A percentile compares a stretch with the other conserved stretches of the same genome.
Evolutionary conservation across 306 rosid species (phyloP).

Genomic region (Carpinus viminea): DNA sequence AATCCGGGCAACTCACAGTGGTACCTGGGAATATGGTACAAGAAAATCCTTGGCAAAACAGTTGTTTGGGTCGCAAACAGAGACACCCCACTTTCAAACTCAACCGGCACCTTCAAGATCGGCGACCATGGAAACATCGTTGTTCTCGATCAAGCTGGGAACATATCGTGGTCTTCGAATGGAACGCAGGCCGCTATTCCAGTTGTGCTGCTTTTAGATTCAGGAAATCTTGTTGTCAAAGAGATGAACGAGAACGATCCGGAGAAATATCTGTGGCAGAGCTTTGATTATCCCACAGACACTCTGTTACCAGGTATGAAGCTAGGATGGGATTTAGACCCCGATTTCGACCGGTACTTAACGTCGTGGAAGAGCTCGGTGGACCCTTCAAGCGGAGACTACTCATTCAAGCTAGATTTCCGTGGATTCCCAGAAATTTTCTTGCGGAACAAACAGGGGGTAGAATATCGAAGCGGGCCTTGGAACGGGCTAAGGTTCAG

Average conservation of each 20-base stretch:
- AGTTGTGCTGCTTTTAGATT: conserved; percentile 51
- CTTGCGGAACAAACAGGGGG: background rate
- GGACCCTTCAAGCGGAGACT: conserved; percentile 63
- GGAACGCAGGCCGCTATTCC: conserved; percentile 31
- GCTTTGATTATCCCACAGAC: conserved; percentile 72
- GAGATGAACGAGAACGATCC: conserved; percentile 32
- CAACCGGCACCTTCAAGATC: conserved; percentile 41
- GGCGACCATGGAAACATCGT: conserved; percentile 39
- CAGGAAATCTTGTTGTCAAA: conserved; percentile 57
- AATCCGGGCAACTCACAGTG: conserved; percentile 19
- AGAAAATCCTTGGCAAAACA: conserved; percentile 22
- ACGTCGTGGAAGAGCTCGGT: conserved; percentile 50
- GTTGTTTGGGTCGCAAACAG: conserved; percentile 82
- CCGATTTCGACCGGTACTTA: conserved; percentile 38
- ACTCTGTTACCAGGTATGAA: conserved; percentile 71
- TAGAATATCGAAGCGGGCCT: conserved; percentile 58
- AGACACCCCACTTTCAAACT: conserved; percentile 50
- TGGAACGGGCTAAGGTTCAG: conserved; percentile 79
- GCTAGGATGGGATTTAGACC: conserved; percentile 60
- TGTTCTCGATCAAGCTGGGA: conserved; percentile 28
- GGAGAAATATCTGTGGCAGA: conserved; percentile 52
- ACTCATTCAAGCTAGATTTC: conserved; percentile 41
- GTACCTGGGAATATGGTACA: conserved; percentile 75
- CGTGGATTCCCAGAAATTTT: conserved; percentile 63
- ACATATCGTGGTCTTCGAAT: conserved; percentile 49